These are phyloP conservation scores for Cercospora sesami DNA, from an alignment of 2,329 filamentous ascomycete species.

Conservation along the genomic window DNA sequence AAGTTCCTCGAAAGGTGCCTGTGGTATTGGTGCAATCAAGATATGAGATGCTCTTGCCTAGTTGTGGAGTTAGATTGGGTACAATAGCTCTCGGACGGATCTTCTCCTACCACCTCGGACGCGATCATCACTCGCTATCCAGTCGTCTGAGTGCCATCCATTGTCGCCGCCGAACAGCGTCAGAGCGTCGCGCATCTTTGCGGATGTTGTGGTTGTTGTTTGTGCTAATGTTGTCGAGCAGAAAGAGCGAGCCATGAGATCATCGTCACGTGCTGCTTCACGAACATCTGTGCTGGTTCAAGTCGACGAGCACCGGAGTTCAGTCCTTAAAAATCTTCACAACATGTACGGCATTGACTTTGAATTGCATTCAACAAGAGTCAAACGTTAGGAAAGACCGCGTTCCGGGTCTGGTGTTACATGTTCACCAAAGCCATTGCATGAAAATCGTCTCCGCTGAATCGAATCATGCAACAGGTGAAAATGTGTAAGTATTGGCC, in stretches of 20 bases:
- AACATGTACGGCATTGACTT: neutral
- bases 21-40: constrained; percentile 43
- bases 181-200: neutral
- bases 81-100: neutral
- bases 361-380: neutral
- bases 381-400: neutral
- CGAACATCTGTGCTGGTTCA: neutral
- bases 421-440: neutral
- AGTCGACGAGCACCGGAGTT: neutral
- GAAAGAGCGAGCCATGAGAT: neutral
- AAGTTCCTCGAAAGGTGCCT: constrained; percentile 63
- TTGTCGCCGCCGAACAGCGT: constrained; percentile 30
- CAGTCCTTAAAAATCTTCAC: neutral
- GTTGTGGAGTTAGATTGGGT: neutral
- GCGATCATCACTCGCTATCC: constrained; percentile 71
- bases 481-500: neutral
- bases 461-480: neutral
- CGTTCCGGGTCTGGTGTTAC: neutral
- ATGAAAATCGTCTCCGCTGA: neutral
- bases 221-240: neutral
- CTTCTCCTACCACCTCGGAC: constrained; percentile 66
- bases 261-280: neutral
- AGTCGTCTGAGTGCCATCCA: constrained; percentile 60
- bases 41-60: constrained; percentile 41
- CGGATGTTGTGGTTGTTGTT: neutral